phyloP scores from a whole-genome alignment of 2,329 filamentous ascomycete species.

The Aspergillus pseudotamarii region DNA sequence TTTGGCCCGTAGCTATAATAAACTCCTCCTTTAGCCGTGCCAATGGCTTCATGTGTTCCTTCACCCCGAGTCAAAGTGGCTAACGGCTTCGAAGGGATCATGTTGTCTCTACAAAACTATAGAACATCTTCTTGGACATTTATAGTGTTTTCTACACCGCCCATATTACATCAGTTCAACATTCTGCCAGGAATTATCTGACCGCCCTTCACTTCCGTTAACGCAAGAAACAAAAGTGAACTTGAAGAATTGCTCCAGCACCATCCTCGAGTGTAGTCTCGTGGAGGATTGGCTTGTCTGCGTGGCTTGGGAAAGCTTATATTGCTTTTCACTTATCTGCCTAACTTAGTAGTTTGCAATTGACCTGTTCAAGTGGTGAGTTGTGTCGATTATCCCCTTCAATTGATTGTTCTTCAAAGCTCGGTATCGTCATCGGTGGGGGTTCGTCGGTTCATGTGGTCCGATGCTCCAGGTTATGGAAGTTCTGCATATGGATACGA shows the following conservation, averaged over 20 bases:
- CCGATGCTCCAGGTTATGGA: background rate
- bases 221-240: constrained; percentile 12
- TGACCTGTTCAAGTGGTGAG: background rate
- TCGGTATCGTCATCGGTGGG: background rate
- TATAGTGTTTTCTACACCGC: background rate
- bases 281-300: constrained; percentile 1
- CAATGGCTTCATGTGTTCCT: background rate
- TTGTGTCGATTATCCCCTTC: background rate
- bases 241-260: background rate
- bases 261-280: background rate
- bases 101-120: background rate
- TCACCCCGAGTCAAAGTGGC: background rate
- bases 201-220: constrained; percentile 15
- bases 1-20: background rate
- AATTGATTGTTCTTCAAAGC: background rate
- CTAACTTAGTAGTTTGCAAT: background rate
- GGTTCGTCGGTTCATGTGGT: background rate
- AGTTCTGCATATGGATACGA: background rate
- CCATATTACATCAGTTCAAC: background rate
- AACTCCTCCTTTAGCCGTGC: background rate
- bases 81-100: background rate
- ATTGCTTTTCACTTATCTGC: background rate
- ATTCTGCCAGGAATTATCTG: constrained; percentile 9
- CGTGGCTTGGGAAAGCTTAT: background rate
- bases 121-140: too few relatives aligned